A percentile compares a stretch with the other conserved stretches of the same genome.
Evolutionary conservation across 176 grass and related monocot genomes (phyloP).

Genomic region (Triticum timopheevii): DNA sequence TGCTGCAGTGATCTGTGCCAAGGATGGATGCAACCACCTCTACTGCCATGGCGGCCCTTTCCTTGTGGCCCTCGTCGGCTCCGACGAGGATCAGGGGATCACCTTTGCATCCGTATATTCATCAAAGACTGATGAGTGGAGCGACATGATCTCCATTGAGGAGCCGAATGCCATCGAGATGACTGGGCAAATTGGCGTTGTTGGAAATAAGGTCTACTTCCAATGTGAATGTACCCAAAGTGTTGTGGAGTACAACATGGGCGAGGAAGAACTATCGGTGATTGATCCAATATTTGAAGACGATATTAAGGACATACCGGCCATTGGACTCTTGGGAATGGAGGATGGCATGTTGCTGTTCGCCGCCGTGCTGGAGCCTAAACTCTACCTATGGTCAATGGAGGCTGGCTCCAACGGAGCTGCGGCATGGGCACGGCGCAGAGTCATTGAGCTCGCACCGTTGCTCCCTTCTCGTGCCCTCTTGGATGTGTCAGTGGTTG

Average conservation of each 20-base stretch:
- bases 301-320: no score
- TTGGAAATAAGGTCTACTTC: background rate
- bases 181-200: background rate
- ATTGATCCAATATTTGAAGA: background rate
- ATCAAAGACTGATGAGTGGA: background rate
- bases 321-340: background rate
- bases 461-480: background rate
- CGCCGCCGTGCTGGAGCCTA: background rate
- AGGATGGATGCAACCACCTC: background rate
- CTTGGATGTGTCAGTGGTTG: background rate
- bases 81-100: background rate
- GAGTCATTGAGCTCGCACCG: background rate
- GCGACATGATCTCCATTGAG: background rate
- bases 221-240: background rate
- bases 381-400: background rate
- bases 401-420: background rate
- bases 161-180: background rate
- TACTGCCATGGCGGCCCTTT: background rate
- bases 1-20: background rate
- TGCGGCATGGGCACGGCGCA: background rate
- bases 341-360: background rate
- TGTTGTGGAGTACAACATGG: background rate
- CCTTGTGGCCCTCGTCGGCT: background rate
- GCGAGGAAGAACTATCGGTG: background rate
- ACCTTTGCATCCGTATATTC: background rate